phyloP scores from a whole-genome alignment of 2,329 filamentous ascomycete genomes.

The Sporothrix brasiliensis region DNA sequence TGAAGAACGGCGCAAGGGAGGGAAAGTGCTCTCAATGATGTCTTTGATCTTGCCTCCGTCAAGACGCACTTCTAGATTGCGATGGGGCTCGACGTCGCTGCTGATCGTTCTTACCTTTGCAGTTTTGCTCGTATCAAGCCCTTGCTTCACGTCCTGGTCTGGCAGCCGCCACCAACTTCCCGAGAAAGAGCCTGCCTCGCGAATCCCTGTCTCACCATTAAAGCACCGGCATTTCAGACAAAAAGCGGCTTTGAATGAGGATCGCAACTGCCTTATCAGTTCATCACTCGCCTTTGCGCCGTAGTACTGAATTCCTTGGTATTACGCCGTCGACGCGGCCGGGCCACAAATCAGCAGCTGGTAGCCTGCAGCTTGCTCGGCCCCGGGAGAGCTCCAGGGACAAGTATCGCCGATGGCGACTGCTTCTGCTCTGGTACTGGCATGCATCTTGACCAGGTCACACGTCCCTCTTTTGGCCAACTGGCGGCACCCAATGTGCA shows the following conservation, averaged over 20 bases:
- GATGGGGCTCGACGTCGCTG: constrained; percentile 14
- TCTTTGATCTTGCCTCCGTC: constrained; percentile 5
- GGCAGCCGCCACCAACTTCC: neutral
- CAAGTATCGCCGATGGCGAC: neutral
- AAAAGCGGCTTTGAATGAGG: neutral
- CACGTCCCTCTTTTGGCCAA: constrained; percentile 7
- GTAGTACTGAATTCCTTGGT: neutral
- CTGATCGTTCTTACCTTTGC: constrained; percentile 16
- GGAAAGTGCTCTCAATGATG: constrained; percentile 4
- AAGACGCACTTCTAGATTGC: constrained; percentile 11
- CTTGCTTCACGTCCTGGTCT: constrained; percentile 10
- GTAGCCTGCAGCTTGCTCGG: neutral
- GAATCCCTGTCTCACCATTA: constrained; percentile 27
- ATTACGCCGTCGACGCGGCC: neutral
- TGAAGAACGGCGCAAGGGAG: constrained; percentile 26
- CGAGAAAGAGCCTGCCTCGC: constrained; percentile 23
- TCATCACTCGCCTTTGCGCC: neutral
- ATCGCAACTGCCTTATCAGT: neutral
- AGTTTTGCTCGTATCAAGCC: neutral
- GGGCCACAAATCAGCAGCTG: constrained; percentile 22
- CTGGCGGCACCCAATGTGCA: neutral
- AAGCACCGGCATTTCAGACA: constrained; percentile 21
- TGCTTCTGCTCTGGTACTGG: neutral
- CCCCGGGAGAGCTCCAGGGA: neutral
- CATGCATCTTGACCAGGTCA: constrained; percentile 4